Evolutionary conservation across 345 rosid genomes (phyloP).

Genomic region (Corchorus capsularis): DNA sequence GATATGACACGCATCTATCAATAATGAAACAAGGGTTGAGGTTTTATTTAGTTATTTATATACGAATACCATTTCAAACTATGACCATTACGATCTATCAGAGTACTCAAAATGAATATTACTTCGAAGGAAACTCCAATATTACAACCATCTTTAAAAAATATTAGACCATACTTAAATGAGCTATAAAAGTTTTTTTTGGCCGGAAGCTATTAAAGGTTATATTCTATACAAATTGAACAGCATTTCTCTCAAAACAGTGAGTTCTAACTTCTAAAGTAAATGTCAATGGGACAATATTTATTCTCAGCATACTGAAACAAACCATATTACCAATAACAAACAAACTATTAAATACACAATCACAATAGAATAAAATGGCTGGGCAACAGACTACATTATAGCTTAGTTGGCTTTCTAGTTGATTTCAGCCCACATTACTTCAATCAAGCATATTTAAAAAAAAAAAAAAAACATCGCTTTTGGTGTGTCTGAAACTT

Average conservation of each 20-base stretch:
- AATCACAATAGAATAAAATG: neutral
- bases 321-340: neutral
- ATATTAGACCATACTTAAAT: neutral
- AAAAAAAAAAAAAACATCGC: neutral
- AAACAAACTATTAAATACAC: neutral
- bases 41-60: neutral
- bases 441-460: neutral
- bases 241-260: neutral
- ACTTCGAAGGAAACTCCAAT: neutral
- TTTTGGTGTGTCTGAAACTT: neutral
- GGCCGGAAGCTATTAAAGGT: neutral
- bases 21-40: too few species aligned
- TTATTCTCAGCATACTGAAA: neutral
- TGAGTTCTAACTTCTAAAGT: neutral
- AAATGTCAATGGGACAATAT: neutral
- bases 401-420: neutral
- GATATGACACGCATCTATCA: neutral
- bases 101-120: neutral
- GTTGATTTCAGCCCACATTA: neutral
- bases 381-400: neutral
- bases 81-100: neutral
- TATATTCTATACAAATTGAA: neutral
- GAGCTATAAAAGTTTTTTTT: too few species aligned
- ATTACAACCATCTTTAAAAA: neutral
- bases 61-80: too few species aligned